Percentiles rank a stretch among this genome's conserved stretches.
These are phyloP conservation scores for Phalaenopsis aphrodite DNA, from an alignment of 106 monocot genomes.

Conservation along the genomic window DNA sequence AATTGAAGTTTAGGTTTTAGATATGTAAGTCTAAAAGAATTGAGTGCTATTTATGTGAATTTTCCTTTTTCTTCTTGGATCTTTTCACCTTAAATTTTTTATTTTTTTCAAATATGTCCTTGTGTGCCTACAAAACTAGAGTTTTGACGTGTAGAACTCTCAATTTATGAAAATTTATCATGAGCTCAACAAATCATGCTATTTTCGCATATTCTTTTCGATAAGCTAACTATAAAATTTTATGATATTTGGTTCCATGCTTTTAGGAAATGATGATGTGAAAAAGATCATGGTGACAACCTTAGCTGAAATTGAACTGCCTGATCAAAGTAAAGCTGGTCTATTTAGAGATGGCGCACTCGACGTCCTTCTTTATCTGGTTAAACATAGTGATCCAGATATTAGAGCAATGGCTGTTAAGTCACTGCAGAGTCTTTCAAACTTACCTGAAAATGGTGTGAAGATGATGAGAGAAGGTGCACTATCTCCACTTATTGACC, in stretches of 20 bases:
- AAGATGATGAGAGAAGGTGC: constrained; percentile 24
- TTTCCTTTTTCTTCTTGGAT: too few species aligned
- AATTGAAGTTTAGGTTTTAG: too few species aligned
- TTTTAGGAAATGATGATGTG: constrained; percentile 20
- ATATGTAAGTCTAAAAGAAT: too few species aligned
- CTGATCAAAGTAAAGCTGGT: constrained; percentile 30
- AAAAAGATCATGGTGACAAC: constrained; percentile 25
- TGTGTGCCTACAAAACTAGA: too few species aligned
- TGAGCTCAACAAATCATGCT: too few species aligned
- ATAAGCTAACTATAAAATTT: too few species aligned
- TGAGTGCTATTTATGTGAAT: too few species aligned
- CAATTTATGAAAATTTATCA: too few species aligned
- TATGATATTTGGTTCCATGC: not conserved
- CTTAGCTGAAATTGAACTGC: constrained; percentile 28
- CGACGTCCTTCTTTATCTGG: constrained; percentile 20
- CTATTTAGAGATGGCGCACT: constrained; percentile 24
- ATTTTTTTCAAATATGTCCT: too few species aligned
- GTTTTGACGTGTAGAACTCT: too few species aligned
- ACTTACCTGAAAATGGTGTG: constrained; percentile 21
- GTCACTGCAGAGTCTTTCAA: constrained; percentile 24
- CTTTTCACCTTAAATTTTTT: too few species aligned
- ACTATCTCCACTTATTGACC: constrained; percentile 15
- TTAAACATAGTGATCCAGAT: constrained; percentile 15
- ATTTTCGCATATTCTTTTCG: too few species aligned
- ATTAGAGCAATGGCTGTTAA: constrained; percentile 16